phyloP scores from a whole-genome alignment of 2,329 filamentous ascomycete species.

The Beauveria rudraprayagi region DNA sequence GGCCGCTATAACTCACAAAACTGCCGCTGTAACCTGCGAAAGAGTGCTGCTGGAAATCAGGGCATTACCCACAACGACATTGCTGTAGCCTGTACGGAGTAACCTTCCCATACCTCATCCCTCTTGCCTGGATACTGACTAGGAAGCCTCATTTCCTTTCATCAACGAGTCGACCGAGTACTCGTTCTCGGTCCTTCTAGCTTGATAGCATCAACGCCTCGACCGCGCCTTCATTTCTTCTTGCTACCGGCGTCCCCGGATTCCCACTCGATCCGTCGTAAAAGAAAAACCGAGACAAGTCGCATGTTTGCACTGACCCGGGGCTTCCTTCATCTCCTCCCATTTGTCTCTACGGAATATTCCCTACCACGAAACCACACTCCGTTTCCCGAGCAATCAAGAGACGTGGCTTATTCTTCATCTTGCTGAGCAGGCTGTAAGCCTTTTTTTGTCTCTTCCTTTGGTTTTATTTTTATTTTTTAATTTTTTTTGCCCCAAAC shows the following conservation, averaged over 20 bases:
- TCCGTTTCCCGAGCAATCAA: not conserved
- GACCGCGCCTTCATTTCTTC: not conserved
- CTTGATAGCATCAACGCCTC: slow-evolving; percentile 4
- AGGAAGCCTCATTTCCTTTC: too few species aligned
- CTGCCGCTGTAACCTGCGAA: not conserved
- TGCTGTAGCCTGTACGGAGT: too few species aligned
- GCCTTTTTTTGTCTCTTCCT: too few species aligned
- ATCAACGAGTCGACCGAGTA: not conserved
- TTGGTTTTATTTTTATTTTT: too few species aligned
- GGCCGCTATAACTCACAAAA: too few species aligned
- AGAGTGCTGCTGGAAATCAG: not conserved
- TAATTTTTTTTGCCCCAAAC: too few species aligned
- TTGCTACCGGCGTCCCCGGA: not conserved
- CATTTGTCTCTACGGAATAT: too few species aligned
- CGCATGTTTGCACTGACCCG: not conserved
- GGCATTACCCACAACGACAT: not conserved
- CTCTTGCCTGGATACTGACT: too few species aligned
- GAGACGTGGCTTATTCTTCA: not conserved
- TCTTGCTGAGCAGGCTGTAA: not conserved
- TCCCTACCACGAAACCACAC: too few species aligned
- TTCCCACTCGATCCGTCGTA: not conserved
- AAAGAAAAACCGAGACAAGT: not conserved
- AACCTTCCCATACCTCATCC: too few species aligned
- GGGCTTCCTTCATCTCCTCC: not conserved
- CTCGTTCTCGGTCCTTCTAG: not conserved